Base-by-base conservation (phyloP, 2,329 filamentous ascomycete genomes). In the Cladophialophora bantiana region DNA sequence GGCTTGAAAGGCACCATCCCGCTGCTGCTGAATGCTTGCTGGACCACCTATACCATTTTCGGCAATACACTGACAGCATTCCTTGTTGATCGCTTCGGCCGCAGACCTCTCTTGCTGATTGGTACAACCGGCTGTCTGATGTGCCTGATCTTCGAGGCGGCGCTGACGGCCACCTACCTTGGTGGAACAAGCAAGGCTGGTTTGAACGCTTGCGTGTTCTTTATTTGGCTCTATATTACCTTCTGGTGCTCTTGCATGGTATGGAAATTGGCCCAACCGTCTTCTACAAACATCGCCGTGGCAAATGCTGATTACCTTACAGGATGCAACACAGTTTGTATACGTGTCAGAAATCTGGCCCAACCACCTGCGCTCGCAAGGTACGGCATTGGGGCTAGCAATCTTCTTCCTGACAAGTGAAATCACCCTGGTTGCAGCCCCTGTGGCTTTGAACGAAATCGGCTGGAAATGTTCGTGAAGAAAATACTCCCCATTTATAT, bases 21-120 rank as follows among this genome's bases (percentile, higher is more conserved):
- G 1, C 73, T 83, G 32, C 76, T 83, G 3, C 72, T 83, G 35
- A 79, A 77, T 65, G 81, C 80, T 15, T 70, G 81, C 40, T 83
- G 80, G 79, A 74, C 80, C 15, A 82, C 79, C 5, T 78, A 78
- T 35, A 77, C 78, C 4, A 73, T 81, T 52, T 70, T 76, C 20
- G 78, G 77, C 48, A 81, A 81, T 66, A 76, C 78, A 64, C 79
- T 75, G 70, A 82, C 78, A 10, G 78, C 77, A 15, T 73, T 81
- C 15, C 79, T 76, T 63, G 74, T 81, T 38, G 78, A 80, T 63
- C 72, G 75, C 2, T 74, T 75, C 42, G 79, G 58, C 7, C 31
- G 58, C 3, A 12, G 42, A 15, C 48, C 9, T 4, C 50, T 52
- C 31, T 36, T 81, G 61, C 77, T 82, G 2, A 79, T 76, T 32